Percentiles rank a stretch among this genome's conserved stretches.
phyloP scores from a whole-genome alignment of 352 stramenopile genomes.

The Phytophthora megakarya region DNA sequence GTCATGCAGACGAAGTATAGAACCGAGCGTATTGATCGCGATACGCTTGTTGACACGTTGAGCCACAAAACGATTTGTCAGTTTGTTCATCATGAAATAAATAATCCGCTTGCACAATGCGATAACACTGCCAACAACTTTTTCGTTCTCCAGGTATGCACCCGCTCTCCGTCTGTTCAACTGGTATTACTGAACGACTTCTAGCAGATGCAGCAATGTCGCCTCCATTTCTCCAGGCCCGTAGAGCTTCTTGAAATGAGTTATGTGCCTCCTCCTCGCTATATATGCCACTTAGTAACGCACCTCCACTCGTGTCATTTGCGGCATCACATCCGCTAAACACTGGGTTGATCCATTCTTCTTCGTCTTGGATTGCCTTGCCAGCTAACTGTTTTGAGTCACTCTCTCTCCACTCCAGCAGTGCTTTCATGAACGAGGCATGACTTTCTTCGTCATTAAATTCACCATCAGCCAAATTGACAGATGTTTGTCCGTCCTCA shows the following conservation, averaged over 20 bases:
- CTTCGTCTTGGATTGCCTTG: conserved; percentile 39
- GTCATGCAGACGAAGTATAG: conserved; percentile 31
- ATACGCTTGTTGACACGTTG: conserved; percentile 47
- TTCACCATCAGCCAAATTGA: conserved; percentile 78
- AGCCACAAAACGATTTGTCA: conserved; percentile 59
- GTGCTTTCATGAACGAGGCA: conserved; percentile 77
- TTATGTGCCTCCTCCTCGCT: conserved; percentile 75
- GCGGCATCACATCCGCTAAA: neutral
- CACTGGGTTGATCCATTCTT: conserved; percentile 75
- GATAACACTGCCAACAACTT: conserved; percentile 88
- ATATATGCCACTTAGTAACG: conserved; percentile 62
- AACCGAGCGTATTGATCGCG: conserved; percentile 61
- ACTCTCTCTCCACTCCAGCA: conserved; percentile 72
- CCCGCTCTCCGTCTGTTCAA: conserved; percentile 58
- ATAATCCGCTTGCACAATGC: conserved; percentile 43
- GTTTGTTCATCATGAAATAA: conserved; percentile 53
- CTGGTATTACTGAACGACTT: neutral
- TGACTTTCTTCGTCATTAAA: conserved; percentile 81
- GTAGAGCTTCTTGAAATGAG: conserved; percentile 60
- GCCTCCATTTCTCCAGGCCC: conserved; percentile 57
- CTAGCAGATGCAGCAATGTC: neutral
- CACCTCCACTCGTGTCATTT: conserved; percentile 34
- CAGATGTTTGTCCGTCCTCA: conserved; percentile 37
- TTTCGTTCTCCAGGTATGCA: conserved; percentile 48
- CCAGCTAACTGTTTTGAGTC: conserved; percentile 30